phyloP scores from a whole-genome alignment of 1,284 basidiomycete genomes.

The Fomitopsis betulina region DNA sequence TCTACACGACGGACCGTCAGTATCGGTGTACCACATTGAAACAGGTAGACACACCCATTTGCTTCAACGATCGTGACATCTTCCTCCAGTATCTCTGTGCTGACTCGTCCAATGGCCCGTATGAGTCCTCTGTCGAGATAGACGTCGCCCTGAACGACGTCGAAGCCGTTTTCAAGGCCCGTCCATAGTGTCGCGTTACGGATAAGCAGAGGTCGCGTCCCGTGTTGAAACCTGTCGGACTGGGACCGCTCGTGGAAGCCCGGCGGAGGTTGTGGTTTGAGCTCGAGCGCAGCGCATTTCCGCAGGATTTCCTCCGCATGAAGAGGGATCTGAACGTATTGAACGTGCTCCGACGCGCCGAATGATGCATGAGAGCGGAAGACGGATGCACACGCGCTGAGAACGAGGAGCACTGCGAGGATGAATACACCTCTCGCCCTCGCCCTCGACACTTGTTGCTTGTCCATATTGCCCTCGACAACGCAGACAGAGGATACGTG shows the following conservation, averaged over 20 bases:
- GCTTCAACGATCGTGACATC: conserved; percentile 12
- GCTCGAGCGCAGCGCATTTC: conserved; percentile 21
- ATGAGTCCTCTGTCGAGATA: conserved; percentile 53
- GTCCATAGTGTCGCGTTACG: conserved; percentile 66
- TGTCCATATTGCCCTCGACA: background rate
- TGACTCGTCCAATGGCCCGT: conserved; percentile 41
- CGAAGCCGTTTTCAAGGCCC: conserved; percentile 45
- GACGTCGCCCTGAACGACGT: conserved; percentile 47
- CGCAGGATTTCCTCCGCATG: conserved; percentile 16
- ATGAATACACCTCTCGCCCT: background rate
- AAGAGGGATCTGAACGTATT: conserved; percentile 9
- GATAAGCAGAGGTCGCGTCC: conserved; percentile 36
- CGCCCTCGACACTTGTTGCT: background rate
- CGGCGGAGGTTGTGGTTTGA: conserved; percentile 33
- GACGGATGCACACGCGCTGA: background rate
- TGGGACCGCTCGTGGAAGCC: conserved; percentile 36
- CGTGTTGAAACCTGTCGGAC: conserved; percentile 49
- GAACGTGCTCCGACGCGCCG: background rate
- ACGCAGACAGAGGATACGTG: background rate
- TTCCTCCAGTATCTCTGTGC: conserved; percentile 16
- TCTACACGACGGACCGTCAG: background rate
- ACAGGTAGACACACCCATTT: conserved; percentile 6
- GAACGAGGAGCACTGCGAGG: background rate
- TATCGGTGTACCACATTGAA: background rate
- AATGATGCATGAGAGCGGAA: background rate